phyloP scores from a whole-genome alignment of 768 basidiomycete genomes.

The Mrakia gelida region DNA sequence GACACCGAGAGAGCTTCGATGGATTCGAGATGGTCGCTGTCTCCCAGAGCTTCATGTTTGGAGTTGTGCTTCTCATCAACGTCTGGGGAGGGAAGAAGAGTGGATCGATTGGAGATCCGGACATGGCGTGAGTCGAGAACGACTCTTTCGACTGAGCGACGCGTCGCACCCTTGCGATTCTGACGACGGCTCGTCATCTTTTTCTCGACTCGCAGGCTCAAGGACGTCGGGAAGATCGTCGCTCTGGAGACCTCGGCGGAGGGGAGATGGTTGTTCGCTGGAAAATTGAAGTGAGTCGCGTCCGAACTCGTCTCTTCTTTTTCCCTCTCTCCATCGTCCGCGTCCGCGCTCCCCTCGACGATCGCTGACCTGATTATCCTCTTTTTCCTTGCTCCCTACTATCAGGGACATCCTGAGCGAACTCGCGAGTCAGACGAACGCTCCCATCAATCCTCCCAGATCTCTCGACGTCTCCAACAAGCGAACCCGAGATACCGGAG shows the following conservation, averaged over 20 bases:
- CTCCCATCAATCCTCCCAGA: neutral
- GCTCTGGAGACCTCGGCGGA: neutral
- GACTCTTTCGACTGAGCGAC: neutral
- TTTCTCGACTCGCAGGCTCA: neutral
- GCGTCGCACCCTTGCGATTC: neutral
- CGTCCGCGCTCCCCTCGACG: too few relatives aligned
- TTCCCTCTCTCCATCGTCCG: too few relatives aligned
- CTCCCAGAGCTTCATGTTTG: constrained; percentile 48
- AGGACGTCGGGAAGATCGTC: neutral
- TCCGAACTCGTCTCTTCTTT: neutral
- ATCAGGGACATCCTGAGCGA: neutral
- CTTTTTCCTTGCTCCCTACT: neutral
- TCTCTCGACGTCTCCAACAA: neutral
- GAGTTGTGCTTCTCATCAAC: constrained; percentile 60
- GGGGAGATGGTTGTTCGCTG: constrained; percentile 1
- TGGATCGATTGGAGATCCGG: constrained; percentile 38
- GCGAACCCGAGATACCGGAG: neutral
- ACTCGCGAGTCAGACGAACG: constrained; percentile 11
- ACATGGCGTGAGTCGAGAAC: neutral
- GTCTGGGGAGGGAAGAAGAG: constrained; percentile 60
- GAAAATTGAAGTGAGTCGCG: neutral
- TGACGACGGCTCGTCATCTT: too few relatives aligned
- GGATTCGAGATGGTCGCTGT: neutral
- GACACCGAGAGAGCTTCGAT: neutral
- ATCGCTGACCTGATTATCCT: neutral